A percentile compares a stretch with the other conserved stretches of the same genome.
These are phyloP conservation scores for Globisporangium recalcitrans DNA, from an alignment of 352 stramenopile species.

Conservation along the genomic window DNA sequence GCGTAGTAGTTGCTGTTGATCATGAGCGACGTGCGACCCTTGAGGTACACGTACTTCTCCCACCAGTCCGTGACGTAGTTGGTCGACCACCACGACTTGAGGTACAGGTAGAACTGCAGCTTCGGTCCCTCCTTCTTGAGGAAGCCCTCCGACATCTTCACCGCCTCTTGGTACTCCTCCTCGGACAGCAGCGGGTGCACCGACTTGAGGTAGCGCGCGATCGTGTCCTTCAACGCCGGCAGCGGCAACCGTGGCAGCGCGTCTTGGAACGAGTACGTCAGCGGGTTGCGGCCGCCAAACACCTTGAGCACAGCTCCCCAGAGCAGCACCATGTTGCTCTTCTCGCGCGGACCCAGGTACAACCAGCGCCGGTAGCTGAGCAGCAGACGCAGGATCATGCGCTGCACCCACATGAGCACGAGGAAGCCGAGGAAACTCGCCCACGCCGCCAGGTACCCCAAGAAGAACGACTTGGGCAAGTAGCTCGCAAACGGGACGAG, in stretches of 20 bases:
- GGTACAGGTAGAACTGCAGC: constrained; percentile 87
- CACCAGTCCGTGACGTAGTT: constrained; percentile 91
- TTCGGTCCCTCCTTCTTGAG: constrained; percentile 85
- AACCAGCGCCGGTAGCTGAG: constrained; percentile 87
- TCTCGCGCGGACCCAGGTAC: constrained; percentile 69
- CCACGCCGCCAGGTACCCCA: constrained; percentile 83
- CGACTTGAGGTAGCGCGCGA: constrained; percentile 89
- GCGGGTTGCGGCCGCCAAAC: constrained; percentile 65
- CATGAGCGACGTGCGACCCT: constrained; percentile 83
- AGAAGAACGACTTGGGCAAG: constrained; percentile 64
- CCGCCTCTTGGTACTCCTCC: constrained; percentile 85
- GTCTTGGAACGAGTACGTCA: constrained; percentile 91
- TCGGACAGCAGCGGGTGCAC: constrained; percentile 86
- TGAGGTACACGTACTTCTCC: constrained; percentile 89
- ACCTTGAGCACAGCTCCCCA: constrained; percentile 84
- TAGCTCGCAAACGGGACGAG: constrained; percentile 65
- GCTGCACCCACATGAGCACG: constrained; percentile 81
- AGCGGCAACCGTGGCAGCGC: constrained; percentile 90
- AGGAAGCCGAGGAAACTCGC: constrained; percentile 76
- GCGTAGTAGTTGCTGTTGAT: constrained; percentile 93
- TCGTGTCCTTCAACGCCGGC: constrained; percentile 90
- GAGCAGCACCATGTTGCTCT: constrained; percentile 52
- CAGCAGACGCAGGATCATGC: constrained; percentile 72
- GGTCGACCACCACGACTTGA: constrained; percentile 86
- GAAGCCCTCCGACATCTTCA: constrained; percentile 82